Evolutionary conservation across 2,329 filamentous ascomycete genomes (phyloP).

Genomic region (Drechslerella coelobrocha): DNA sequence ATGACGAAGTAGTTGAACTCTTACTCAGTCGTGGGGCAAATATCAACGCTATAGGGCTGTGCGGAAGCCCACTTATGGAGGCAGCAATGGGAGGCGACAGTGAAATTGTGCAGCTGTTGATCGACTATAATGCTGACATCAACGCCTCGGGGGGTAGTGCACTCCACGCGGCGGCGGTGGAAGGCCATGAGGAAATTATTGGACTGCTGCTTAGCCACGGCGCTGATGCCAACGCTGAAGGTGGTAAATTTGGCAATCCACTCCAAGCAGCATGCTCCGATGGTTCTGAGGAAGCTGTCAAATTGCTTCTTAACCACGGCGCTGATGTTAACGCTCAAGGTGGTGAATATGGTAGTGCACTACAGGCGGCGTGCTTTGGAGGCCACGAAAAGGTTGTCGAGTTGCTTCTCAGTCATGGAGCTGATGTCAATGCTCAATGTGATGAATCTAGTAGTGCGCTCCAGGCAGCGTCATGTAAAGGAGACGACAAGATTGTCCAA

Average conservation of each 20-base stretch:
- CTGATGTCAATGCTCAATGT: constrained; percentile 31
- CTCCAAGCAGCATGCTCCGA: background rate
- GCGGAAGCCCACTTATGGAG: constrained; percentile 41
- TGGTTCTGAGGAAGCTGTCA: background rate
- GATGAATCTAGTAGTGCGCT: constrained; percentile 34
- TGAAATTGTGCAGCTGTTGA: constrained; percentile 40
- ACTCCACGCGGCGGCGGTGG: background rate
- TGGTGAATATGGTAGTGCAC: constrained; percentile 32
- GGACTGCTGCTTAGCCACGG: background rate
- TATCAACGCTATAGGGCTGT: constrained; percentile 17
- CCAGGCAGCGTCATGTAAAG: constrained; percentile 5
- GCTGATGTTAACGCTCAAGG: constrained; percentile 34
- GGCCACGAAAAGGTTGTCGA: constrained; percentile 48
- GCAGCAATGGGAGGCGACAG: constrained; percentile 43
- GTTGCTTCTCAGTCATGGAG: constrained; percentile 46
- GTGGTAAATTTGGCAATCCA: background rate
- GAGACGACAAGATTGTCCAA: background rate
- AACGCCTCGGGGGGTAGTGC: constrained; percentile 1
- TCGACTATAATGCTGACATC: constrained; percentile 46
- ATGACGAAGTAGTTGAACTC: background rate
- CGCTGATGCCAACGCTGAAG: background rate
- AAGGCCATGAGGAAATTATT: constrained; percentile 12
- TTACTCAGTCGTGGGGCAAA: background rate
- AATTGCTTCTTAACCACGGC: background rate
- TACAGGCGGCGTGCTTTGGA: constrained; percentile 33